These are phyloP conservation scores for Fusarium sacchari DNA, from an alignment of 2,329 filamentous ascomycete genomes.

Conservation along the genomic window DNA sequence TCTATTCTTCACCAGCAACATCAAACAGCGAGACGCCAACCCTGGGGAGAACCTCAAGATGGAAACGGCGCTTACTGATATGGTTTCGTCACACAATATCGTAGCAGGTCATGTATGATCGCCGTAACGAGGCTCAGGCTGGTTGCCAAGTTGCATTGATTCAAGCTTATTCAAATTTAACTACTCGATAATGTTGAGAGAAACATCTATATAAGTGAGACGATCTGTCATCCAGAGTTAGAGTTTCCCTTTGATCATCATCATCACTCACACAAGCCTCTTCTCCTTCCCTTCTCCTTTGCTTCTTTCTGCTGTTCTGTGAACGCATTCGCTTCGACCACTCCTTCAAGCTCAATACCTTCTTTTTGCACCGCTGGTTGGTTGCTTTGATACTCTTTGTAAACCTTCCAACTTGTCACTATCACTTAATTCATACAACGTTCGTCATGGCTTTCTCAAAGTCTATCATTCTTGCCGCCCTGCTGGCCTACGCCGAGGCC, in stretches of 20 bases:
- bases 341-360: slow-evolving; percentile 29
- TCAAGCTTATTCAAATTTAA: slow-evolving; percentile 32
- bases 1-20: slow-evolving; percentile 2
- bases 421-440: neutral
- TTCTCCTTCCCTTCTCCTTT: slow-evolving; percentile 20
- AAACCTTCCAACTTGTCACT: slow-evolving; percentile 5
- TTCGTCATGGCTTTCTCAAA: slow-evolving; percentile 28
- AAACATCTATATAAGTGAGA: slow-evolving; percentile 38
- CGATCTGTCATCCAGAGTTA: slow-evolving; percentile 17
- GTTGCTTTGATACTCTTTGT: slow-evolving; percentile 22
- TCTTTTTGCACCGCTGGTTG: slow-evolving; percentile 38
- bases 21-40: neutral
- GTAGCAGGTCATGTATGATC: slow-evolving; percentile 35
- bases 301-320: slow-evolving; percentile 43
- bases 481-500: slow-evolving; percentile 58
- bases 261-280: slow-evolving; percentile 28
- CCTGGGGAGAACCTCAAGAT: neutral
- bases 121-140: slow-evolving; percentile 1
- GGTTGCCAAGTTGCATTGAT: slow-evolving; percentile 11
- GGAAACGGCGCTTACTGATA: slow-evolving; percentile 16
- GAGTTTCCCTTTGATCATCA: slow-evolving; percentile 14
- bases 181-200: slow-evolving; percentile 7
- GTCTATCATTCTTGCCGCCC: slow-evolving; percentile 25
- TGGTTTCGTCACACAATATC: slow-evolving; percentile 7
- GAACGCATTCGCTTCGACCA: slow-evolving; percentile 44